A percentile compares a stretch with the other conserved stretches of the same genome.
Conservation (phyloP, 1,284 basidiomycete genomes). For the Phaffia rhodozyma region DNA sequence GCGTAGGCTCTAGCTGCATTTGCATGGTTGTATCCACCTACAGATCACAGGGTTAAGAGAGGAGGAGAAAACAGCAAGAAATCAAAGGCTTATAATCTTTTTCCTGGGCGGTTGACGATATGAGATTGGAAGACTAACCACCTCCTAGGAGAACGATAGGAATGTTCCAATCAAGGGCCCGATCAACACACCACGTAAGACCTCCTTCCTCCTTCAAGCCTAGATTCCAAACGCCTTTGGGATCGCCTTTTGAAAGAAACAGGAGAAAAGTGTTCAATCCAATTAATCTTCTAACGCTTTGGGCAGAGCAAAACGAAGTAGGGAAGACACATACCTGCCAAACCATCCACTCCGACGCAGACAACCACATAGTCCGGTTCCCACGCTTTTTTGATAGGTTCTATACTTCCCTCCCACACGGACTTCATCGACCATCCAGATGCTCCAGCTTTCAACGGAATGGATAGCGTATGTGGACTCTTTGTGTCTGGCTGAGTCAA, state of each 20-base stretch:
- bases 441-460: slow-evolving; percentile 59
- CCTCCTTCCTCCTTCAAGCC: slow-evolving; percentile 51
- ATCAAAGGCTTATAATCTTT: slow-evolving; percentile 20
- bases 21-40: slow-evolving; percentile 66
- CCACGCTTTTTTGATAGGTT: slow-evolving; percentile 51
- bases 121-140: slow-evolving; percentile 37
- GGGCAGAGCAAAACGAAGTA: too few relatives aligned
- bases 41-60: slow-evolving; percentile 17
- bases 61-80: background rate
- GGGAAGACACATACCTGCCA: slow-evolving; percentile 41
- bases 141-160: slow-evolving; percentile 55
- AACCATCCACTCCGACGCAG: slow-evolving; percentile 75
- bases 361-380: slow-evolving; percentile 65
- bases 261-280: too few relatives aligned
- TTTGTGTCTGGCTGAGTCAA: slow-evolving; percentile 42
- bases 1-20: slow-evolving; percentile 79
- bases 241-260: slow-evolving; percentile 42
- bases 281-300: too few relatives aligned
- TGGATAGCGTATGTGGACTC: slow-evolving; percentile 60
- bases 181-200: slow-evolving; percentile 54
- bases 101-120: background rate
- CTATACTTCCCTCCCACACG: slow-evolving; percentile 49
- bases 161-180: slow-evolving; percentile 48
- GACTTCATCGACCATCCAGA: slow-evolving; percentile 48
- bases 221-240: slow-evolving; percentile 60